These are phyloP conservation scores for Nicotiana sylvestris DNA, from an alignment of 257 asterid species.

Conservation along the genomic window DNA sequence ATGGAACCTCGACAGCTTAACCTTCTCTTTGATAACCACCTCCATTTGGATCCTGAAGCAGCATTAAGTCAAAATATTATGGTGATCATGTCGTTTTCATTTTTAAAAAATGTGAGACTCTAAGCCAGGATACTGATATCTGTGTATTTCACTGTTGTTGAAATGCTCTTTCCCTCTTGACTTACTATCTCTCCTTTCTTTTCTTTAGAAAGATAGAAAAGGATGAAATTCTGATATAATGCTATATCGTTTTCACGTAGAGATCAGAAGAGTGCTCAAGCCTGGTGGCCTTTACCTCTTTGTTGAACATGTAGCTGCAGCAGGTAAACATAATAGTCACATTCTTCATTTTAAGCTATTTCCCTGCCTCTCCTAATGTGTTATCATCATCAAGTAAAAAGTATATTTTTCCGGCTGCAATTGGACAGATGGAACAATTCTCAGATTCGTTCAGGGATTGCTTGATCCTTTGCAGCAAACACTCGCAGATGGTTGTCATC, in stretches of 20 bases:
- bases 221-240: neutral
- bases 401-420: neutral
- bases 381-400: neutral
- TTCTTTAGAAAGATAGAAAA: neutral
- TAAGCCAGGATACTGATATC: neutral
- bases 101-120: neutral
- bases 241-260: conserved; percentile 27
- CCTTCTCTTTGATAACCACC: neutral
- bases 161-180: neutral
- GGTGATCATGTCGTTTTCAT: neutral
- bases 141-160: neutral
- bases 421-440: conserved; percentile 64
- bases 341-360: neutral
- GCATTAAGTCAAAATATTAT: neutral
- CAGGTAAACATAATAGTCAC: conserved; percentile 39
- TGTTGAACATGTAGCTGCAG: conserved; percentile 85
- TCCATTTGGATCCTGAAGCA: neutral
- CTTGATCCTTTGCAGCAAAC: conserved; percentile 83
- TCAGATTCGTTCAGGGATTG: conserved; percentile 51
- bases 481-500: conserved; percentile 77
- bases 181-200: neutral
- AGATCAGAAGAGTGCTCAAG: conserved; percentile 82
- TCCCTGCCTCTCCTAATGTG: neutral
- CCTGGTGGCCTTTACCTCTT: conserved; percentile 83
- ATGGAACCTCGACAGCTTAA: neutral